Conservation (phyloP, 371 early-diverging fungal genomes). For the Rhizopus sp. region DNA sequence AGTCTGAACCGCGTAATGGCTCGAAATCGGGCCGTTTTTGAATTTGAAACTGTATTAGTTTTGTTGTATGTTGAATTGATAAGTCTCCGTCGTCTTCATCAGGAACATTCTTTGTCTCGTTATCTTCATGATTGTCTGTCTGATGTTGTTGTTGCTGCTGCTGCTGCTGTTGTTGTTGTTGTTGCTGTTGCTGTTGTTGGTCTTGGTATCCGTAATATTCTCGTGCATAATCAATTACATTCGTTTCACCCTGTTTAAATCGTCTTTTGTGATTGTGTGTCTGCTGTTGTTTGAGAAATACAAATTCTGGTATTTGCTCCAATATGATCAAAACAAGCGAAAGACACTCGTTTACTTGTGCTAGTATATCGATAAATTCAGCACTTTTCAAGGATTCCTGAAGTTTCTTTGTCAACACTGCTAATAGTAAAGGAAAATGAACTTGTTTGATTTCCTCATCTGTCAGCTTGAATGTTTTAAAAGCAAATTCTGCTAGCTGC, state of each 20-base stretch:
- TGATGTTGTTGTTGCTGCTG: not conserved
- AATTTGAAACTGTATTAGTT: constrained; percentile 7
- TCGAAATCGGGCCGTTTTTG: constrained; percentile 33
- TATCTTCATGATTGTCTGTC: constrained; percentile 3
- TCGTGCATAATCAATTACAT: constrained; percentile 39
- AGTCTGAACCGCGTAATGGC: constrained; percentile 34
- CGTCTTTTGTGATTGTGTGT: constrained; percentile 6
- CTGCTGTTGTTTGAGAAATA: constrained; percentile 21
- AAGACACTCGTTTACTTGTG: constrained; percentile 32
- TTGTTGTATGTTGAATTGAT: constrained; percentile 8
- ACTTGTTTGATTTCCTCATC: constrained; percentile 83
- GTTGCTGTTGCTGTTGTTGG: not conserved
- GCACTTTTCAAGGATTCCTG: constrained; percentile 39
- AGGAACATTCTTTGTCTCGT: constrained; percentile 3
- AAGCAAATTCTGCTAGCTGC: constrained; percentile 64
- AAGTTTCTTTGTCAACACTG: constrained; percentile 57
- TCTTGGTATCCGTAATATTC: constrained; percentile 35
- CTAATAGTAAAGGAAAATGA: constrained; percentile 77
- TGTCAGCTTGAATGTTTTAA: constrained; percentile 70
- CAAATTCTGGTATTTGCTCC: constrained; percentile 32
- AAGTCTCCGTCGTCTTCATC: constrained; percentile 46
- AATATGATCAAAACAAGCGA: constrained; percentile 30
- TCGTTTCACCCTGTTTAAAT: constrained; percentile 25
- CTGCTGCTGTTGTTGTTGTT: no score
- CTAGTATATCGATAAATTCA: constrained; percentile 34